phyloP scores from a whole-genome alignment of 192 early-diverging fungal species.

The Coemansia sp. region DNA sequence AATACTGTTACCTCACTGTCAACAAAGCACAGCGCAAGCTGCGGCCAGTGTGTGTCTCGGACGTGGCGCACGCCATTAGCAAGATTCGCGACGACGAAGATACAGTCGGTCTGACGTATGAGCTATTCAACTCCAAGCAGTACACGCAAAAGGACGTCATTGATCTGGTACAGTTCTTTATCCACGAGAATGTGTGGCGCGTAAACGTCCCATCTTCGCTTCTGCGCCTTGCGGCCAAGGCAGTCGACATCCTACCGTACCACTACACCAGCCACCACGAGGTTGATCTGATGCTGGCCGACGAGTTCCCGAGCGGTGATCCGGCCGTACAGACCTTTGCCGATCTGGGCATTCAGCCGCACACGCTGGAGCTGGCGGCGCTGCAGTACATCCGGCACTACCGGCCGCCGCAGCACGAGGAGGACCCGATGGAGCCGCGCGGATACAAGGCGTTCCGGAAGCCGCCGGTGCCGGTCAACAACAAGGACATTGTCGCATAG shows the following conservation, averaged over 20 bases:
- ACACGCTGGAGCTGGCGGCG: conserved; percentile 76
- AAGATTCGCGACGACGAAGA: conserved; percentile 69
- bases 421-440: conserved; percentile 52
- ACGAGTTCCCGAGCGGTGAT: conserved; percentile 64
- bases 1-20: conserved; percentile 45
- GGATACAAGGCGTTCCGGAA: conserved; percentile 56
- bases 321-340: conserved; percentile 75
- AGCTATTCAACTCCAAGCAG: conserved; percentile 79
- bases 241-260: conserved; percentile 69
- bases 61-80: conserved; percentile 85
- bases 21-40: conserved; percentile 44
- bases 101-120: conserved; percentile 81
- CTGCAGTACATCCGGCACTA: conserved; percentile 82
- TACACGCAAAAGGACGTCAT: conserved; percentile 73
- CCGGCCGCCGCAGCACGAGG: conserved; percentile 63
- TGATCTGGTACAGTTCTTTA: conserved; percentile 67
- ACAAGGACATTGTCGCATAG: conserved; percentile 51
- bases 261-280: conserved; percentile 82
- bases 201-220: conserved; percentile 73
- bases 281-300: conserved; percentile 76
- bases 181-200: conserved; percentile 61
- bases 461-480: conserved; percentile 34
- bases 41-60: conserved; percentile 64
- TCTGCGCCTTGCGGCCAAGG: conserved; percentile 64
- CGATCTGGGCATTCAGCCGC: conserved; percentile 82